Conservation (phyloP, 441 rosid genomes). For the Lepidium campestre region DNA sequence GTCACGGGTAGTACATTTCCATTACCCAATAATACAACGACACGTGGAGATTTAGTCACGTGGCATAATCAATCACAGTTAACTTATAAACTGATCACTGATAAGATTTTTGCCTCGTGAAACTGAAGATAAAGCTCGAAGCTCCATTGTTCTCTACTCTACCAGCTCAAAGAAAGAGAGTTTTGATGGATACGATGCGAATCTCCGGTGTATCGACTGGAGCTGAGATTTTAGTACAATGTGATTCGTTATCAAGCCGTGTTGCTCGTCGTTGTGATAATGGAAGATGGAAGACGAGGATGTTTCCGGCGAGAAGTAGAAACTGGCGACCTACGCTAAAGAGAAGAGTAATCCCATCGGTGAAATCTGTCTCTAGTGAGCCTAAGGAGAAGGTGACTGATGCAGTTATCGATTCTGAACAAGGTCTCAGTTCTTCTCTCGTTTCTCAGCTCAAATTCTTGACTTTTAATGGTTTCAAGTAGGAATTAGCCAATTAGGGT, state of each 20-base stretch:
- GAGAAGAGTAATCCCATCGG: conserved; percentile 20
- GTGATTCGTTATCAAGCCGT: conserved; percentile 35
- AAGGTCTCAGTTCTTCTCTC: conserved; percentile 26
- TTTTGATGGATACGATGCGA: conserved; percentile 36
- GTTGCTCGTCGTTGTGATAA: conserved; percentile 21
- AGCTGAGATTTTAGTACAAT: conserved; percentile 23
- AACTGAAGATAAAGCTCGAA: background rate
- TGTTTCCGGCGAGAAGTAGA: conserved; percentile 35
- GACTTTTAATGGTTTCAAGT: background rate
- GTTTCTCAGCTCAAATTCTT: background rate
- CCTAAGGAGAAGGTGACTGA: conserved; percentile 36
- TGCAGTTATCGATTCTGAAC: conserved; percentile 29
- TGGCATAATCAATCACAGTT: conserved; percentile 8
- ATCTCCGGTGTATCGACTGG: conserved; percentile 28
- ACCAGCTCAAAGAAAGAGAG: background rate
- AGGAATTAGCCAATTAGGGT: background rate
- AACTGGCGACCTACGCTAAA: conserved; percentile 17
- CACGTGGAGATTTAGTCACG: conserved; percentile 11
- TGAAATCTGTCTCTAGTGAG: conserved; percentile 46
- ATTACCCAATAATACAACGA: background rate
- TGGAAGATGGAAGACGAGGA: conserved; percentile 25
- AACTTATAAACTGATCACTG: conserved; percentile 14
- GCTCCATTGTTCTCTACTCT: conserved; percentile 1
- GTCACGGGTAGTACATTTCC: conserved; percentile 2
- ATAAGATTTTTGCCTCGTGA: conserved; percentile 15